Conservation (phyloP, 495 filamentous ascomycete genomes). For the Copromyces sp. region DNA sequence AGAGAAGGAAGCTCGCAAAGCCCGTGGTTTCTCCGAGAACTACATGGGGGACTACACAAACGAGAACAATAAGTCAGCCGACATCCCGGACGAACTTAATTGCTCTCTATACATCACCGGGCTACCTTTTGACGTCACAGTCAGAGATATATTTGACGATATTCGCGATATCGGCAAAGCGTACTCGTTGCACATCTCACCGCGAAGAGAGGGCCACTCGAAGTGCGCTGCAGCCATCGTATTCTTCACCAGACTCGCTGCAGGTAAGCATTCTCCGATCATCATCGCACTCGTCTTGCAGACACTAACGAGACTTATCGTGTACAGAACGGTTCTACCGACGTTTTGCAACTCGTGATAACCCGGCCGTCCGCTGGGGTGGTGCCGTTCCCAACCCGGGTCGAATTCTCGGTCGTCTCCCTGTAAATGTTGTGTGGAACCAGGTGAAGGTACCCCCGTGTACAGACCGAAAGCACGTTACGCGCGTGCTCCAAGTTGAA, state of each 20-base stretch:
- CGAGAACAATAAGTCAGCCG: conserved; percentile 17
- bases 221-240: conserved; percentile 28
- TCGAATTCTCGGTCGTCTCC: not conserved
- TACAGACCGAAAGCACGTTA: fast-evolving
- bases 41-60: conserved; percentile 24
- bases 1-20: not conserved
- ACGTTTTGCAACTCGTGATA: not conserved
- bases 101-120: conserved; percentile 29
- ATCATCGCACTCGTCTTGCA: not conserved
- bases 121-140: conserved; percentile 18
- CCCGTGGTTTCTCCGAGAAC: conserved; percentile 13
- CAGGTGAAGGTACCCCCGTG: not conserved
- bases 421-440: conserved; percentile 8
- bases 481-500: not conserved
- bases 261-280: not conserved
- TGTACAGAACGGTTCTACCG: conserved; percentile 12
- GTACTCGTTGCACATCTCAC: conserved; percentile 27
- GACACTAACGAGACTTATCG: fast-evolving
- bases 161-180: conserved; percentile 26
- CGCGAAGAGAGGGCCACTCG: conserved; percentile 8
- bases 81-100: conserved; percentile 19
- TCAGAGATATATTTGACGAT: conserved; percentile 15
- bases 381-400: not conserved
- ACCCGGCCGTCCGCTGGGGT: not conserved
- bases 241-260: conserved; percentile 25